Evolutionary conservation across 2,329 filamentous ascomycete species (phyloP).

Genomic region (Fusarium nelsonii): DNA sequence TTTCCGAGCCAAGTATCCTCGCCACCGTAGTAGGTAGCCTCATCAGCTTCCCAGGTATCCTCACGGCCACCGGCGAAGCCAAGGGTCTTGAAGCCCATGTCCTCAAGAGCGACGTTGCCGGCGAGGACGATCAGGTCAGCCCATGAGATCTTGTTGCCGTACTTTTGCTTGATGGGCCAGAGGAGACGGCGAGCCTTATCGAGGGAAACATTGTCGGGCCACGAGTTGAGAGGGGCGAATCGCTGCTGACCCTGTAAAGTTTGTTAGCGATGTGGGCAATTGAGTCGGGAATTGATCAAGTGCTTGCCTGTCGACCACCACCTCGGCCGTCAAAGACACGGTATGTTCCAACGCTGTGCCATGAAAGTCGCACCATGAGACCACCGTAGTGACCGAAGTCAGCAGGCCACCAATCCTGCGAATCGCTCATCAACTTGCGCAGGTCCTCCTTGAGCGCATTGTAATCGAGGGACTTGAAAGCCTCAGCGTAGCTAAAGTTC

Average conservation of each 20-base stretch:
- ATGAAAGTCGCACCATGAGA: conserved; percentile 83
- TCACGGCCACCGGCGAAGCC: conserved; percentile 79
- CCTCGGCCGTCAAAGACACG: conserved; percentile 80
- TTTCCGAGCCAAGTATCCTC: conserved; percentile 81
- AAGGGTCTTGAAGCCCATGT: conserved; percentile 80
- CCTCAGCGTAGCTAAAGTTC: conserved; percentile 31
- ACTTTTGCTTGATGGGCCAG: conserved; percentile 86
- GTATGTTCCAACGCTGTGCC: conserved; percentile 85
- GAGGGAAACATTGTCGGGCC: conserved; percentile 82
- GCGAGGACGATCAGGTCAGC: conserved; percentile 78
- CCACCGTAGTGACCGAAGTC: conserved; percentile 87
- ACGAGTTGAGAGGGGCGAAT: conserved; percentile 84
- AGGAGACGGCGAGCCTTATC: conserved; percentile 85
- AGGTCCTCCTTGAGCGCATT: conserved; percentile 80
- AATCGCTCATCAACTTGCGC: conserved; percentile 77
- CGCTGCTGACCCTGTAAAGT: conserved; percentile 73
- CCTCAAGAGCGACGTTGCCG: conserved; percentile 82
- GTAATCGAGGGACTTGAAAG: conserved; percentile 35
- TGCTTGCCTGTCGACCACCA: conserved; percentile 70
- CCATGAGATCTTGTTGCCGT: conserved; percentile 86
- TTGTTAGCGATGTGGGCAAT: background rate
- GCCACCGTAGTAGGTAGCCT: conserved; percentile 81
- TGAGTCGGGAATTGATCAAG: background rate
- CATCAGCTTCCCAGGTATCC: conserved; percentile 81
- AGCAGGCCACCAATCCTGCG: conserved; percentile 84